phyloP scores from a whole-genome alignment of 768 basidiomycete species.

The Leccinum disarticulatum region DNA sequence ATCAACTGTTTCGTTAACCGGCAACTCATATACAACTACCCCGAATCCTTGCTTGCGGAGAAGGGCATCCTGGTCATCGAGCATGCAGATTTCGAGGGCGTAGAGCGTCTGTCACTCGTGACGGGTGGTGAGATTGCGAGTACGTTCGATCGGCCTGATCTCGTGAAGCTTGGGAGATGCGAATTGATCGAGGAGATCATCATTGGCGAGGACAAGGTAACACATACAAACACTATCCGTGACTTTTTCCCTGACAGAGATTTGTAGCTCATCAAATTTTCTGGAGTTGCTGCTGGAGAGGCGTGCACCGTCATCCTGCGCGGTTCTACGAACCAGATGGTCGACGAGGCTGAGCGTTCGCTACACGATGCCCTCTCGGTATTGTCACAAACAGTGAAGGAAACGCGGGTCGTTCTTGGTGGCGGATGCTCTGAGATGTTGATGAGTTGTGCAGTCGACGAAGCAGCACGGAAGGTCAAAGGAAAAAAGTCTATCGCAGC shows the following conservation, averaged over 20 bases:
- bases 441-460: conserved; percentile 94
- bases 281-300: conserved; percentile 95
- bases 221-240: conserved; percentile 7
- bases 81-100: conserved; percentile 98
- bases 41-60: conserved; percentile 92
- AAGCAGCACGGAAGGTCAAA: conserved; percentile 76
- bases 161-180: conserved; percentile 89
- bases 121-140: conserved; percentile 97
- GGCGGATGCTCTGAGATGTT: conserved; percentile 98
- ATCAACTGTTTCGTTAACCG: conserved; percentile 98
- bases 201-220: conserved; percentile 98
- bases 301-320: conserved; percentile 98
- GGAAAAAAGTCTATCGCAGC: conserved; percentile 97
- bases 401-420: conserved; percentile 91
- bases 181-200: conserved; percentile 98
- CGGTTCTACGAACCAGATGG: conserved; percentile 97
- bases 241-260: conserved; percentile 1
- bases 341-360: conserved; percentile 97
- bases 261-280: conserved; percentile 94
- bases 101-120: conserved; percentile 92
- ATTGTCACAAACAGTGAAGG: conserved; percentile 95
- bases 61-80: conserved; percentile 95
- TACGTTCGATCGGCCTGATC: conserved; percentile 90
- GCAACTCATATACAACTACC: conserved; percentile 99
- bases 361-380: conserved; percentile 97